phyloP scores from a whole-genome alignment of 345 rosid genomes.

The Moringa oleifera region DNA sequence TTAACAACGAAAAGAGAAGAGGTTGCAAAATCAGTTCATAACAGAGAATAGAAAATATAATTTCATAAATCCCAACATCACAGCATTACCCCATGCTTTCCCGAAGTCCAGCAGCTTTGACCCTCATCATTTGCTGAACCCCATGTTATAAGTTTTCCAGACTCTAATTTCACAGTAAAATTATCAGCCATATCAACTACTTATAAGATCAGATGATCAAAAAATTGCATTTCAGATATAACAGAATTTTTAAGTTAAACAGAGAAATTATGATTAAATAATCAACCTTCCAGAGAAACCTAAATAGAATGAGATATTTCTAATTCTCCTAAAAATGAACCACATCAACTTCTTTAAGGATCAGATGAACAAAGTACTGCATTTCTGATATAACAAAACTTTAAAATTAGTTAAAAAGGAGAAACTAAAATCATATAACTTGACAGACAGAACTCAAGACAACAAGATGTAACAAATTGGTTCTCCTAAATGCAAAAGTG shows the following conservation, averaged over 20 bases:
- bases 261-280: no score
- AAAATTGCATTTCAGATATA: no score
- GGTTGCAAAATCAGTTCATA: slow-evolving; percentile 20
- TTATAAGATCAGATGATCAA: no score
- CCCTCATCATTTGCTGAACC: slow-evolving; percentile 74
- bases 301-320: no score
- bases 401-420: no score
- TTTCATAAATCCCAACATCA: slow-evolving; percentile 11
- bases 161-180: slow-evolving; percentile 27
- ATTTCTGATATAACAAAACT: no score
- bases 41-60: slow-evolving; percentile 11
- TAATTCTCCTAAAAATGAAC: no score
- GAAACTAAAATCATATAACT: no score
- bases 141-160: slow-evolving; percentile 81
- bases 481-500: no score
- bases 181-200: not conserved
- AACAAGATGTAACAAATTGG: not conserved
- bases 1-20: slow-evolving; percentile 24
- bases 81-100: slow-evolving; percentile 76
- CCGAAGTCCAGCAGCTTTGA: slow-evolving; percentile 63
- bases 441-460: not conserved
- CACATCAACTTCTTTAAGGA: no score
- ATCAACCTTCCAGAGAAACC: no score
- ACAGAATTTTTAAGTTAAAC: not conserved
- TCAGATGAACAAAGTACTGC: no score